Evolutionary conservation across 1,284 basidiomycete genomes (phyloP).

Genomic region (Tilletia horrida): DNA sequence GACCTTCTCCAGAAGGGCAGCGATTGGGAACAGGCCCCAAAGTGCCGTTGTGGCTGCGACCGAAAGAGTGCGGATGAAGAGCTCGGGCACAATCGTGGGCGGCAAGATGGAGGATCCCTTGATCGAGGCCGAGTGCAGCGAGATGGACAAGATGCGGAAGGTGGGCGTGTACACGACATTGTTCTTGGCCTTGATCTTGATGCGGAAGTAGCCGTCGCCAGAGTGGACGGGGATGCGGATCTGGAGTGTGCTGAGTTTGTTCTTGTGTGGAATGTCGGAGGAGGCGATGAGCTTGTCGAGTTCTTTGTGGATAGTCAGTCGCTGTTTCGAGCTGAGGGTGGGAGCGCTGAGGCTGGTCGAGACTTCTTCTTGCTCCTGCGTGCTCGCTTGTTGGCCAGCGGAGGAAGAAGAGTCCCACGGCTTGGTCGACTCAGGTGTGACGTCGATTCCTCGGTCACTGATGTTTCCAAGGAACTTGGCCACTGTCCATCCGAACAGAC

Average conservation of each 20-base stretch:
- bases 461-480: conserved; percentile 33
- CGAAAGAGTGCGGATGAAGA: conserved; percentile 33
- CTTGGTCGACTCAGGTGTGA: conserved; percentile 28
- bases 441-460: conserved; percentile 35
- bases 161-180: conserved; percentile 29
- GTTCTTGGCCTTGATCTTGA: conserved; percentile 20
- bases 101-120: conserved; percentile 39
- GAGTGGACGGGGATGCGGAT: conserved; percentile 36
- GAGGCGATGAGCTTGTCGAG: conserved; percentile 34
- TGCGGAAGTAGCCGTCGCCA: conserved; percentile 44
- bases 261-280: conserved; percentile 21
- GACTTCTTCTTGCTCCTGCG: not conserved
- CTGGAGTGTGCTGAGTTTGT: conserved; percentile 31
- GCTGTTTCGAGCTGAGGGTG: conserved; percentile 25
- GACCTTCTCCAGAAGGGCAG: conserved; percentile 38
- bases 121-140: conserved; percentile 39
- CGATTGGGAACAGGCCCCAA: conserved; percentile 42
- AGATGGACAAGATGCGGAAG: conserved; percentile 41
- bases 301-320: conserved; percentile 28
- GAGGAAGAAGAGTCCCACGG: not conserved
- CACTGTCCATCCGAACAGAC: conserved; percentile 39
- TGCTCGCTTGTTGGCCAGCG: not conserved
- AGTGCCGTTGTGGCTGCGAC: conserved; percentile 33
- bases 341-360: conserved; percentile 15
- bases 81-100: conserved; percentile 40